A percentile compares a stretch with the other conserved stretches of the same genome.
Conservation (phyloP, 2,329 filamentous ascomycete species). For the Mycosphaerella sp. region DNA sequence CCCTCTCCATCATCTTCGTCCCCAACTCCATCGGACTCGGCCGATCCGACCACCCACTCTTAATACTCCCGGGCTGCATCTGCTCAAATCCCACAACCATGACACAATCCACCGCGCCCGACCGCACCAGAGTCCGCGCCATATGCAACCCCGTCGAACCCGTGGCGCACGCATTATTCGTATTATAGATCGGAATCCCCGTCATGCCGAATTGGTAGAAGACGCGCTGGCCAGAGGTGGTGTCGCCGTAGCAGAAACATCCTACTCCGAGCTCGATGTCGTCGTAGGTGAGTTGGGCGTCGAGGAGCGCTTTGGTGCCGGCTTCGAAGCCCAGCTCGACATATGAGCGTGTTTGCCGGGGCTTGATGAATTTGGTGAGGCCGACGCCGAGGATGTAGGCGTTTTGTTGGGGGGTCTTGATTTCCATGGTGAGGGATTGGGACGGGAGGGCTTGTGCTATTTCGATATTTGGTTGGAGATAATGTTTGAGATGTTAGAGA, state of each 20-base stretch:
- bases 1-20: slow-evolving; percentile 49
- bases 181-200: slow-evolving; percentile 91
- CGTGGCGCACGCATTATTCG: slow-evolving; percentile 98
- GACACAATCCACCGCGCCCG: slow-evolving; percentile 61
- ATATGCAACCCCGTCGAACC: slow-evolving; percentile 87
- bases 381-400: slow-evolving; percentile 92
- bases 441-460: too few species aligned
- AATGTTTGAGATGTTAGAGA: too few species aligned
- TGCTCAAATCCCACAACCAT: slow-evolving; percentile 95
- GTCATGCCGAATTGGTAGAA: slow-evolving; percentile 99
- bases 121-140: slow-evolving; percentile 73
- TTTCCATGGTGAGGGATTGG: slow-evolving; percentile 24
- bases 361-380: slow-evolving; percentile 99
- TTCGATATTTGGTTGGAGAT: too few species aligned
- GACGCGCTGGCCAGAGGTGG: slow-evolving; percentile 67
- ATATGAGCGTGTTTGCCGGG: slow-evolving; percentile 88
- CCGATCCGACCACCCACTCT: slow-evolving; percentile 80
- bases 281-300: slow-evolving; percentile 89
- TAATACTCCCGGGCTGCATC: slow-evolving; percentile 88
- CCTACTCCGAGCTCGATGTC: slow-evolving; percentile 91
- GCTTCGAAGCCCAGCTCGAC: slow-evolving; percentile 91
- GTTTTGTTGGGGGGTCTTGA: slow-evolving; percentile 34
- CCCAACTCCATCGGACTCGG: slow-evolving; percentile 76
- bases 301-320: slow-evolving; percentile 75
- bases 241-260: slow-evolving; percentile 79